Percentiles rank a stretch among this genome's conserved stretches.
phyloP scores from a whole-genome alignment of 352 stramenopile genomes.

The Paralagenidium karlingii region DNA sequence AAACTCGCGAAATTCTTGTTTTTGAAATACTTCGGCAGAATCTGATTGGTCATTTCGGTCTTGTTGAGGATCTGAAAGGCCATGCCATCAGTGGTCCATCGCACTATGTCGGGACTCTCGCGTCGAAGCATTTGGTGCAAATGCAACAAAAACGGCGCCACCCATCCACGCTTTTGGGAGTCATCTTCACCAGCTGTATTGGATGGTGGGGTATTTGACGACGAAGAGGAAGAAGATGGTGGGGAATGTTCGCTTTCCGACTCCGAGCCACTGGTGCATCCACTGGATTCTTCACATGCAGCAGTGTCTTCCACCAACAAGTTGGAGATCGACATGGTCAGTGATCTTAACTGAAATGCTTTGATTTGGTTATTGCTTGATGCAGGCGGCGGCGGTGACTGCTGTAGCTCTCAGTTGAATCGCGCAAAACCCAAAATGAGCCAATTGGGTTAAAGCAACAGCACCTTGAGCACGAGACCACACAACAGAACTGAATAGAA shows the following conservation, averaged over 20 bases:
- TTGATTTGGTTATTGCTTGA: too few species aligned
- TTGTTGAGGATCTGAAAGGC: constrained; percentile 83
- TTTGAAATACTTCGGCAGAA: constrained; percentile 92
- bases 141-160: constrained; percentile 77
- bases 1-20: constrained; percentile 95
- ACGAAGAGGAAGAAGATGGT: background rate
- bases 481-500: background rate
- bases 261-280: background rate
- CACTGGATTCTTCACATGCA: background rate
- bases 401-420: too few species aligned
- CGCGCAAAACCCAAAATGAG: too few species aligned
- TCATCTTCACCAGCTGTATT: constrained; percentile 2
- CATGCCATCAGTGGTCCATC: constrained; percentile 62
- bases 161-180: constrained; percentile 11
- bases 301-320: background rate
- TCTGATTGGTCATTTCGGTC: constrained; percentile 69
- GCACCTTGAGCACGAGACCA: background rate
- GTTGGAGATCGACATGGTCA: background rate
- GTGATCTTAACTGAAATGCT: too few species aligned
- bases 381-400: too few species aligned
- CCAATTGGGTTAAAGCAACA: background rate
- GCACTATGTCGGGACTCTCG: constrained; percentile 67
- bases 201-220: background rate
- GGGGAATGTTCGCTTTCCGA: background rate
- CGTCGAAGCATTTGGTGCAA: constrained; percentile 75